Conservation (phyloP, 169 alveolate species). For the Eimeria brunetti region DNA sequence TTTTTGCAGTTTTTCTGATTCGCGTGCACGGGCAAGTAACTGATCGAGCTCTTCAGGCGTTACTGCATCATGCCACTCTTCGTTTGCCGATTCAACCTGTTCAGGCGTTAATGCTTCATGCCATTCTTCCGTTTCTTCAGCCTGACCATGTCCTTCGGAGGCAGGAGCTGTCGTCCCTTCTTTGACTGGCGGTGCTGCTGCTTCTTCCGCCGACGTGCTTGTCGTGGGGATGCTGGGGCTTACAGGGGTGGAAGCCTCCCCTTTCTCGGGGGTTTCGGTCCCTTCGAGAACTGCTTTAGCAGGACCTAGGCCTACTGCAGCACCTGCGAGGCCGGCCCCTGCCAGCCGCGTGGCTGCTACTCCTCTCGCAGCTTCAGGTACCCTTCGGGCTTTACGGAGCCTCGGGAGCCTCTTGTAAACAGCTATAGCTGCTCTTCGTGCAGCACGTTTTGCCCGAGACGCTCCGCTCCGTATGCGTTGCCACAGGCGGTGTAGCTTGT, state of each 20-base stretch:
- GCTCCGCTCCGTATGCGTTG: not conserved
- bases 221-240: not conserved
- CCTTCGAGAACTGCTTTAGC: not conserved
- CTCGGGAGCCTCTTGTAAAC: not conserved
- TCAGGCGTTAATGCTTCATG: conserved; percentile 4
- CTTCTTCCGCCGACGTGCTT: not conserved
- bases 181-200: not conserved
- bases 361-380: not conserved
- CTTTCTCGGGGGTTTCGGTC: not conserved
- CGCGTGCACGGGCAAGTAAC: conserved; percentile 1
- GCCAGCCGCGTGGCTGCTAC: not conserved
- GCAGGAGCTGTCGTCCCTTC: not conserved
- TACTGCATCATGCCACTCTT: conserved; percentile 20
- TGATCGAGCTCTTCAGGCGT: not conserved
- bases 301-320: not conserved
- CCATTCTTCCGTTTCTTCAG: not conserved
- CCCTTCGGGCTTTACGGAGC: not conserved
- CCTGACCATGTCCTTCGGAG: not conserved
- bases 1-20: not conserved
- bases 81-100: not conserved
- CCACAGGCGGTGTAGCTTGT: not conserved
- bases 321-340: conserved; percentile 2
- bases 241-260: not conserved
- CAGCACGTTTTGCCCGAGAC: conserved; percentile 8
- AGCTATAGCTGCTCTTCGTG: not conserved